Conservation (phyloP, 805 yeast species). For the Candida fluviatilis region DNA sequence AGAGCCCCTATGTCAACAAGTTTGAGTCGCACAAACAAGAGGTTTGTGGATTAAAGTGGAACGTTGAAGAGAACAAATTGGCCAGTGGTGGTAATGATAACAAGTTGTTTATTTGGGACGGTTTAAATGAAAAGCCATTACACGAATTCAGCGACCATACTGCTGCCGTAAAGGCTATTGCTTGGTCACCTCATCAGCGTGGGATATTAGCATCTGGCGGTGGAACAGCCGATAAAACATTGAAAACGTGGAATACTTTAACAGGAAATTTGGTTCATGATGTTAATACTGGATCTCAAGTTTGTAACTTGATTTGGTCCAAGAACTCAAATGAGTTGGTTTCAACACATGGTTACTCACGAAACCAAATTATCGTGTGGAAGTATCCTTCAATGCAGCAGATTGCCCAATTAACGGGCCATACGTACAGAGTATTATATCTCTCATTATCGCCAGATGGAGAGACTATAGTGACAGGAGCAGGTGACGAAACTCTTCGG, state of each 20-base stretch:
- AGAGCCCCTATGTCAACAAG: conserved; percentile 72
- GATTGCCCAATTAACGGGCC: conserved; percentile 90
- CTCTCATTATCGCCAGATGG: conserved; percentile 93
- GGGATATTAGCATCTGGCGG: conserved; percentile 95
- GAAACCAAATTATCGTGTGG: conserved; percentile 91
- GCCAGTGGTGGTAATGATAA: conserved; percentile 98
- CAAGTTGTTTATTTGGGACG: conserved; percentile 83
- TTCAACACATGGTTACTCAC: conserved; percentile 90
- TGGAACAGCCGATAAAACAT: conserved; percentile 88
- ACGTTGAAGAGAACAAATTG: conserved; percentile 80
- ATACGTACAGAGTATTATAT: conserved; percentile 86
- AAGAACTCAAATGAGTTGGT: conserved; percentile 88
- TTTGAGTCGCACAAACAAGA: conserved; percentile 83
- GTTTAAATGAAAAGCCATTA: conserved; percentile 61
- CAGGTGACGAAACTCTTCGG: conserved; percentile 94
- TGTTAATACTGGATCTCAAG: conserved; percentile 94
- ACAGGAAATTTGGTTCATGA: conserved; percentile 72
- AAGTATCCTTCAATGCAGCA: conserved; percentile 91
- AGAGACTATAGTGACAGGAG: conserved; percentile 94
- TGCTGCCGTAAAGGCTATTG: conserved; percentile 94
- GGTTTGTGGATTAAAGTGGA: conserved; percentile 96
- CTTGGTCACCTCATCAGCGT: conserved; percentile 97
- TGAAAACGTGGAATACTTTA: conserved; percentile 88
- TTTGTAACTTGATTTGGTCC: conserved; percentile 92
- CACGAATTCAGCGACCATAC: conserved; percentile 75